phyloP scores from a whole-genome alignment of 208 protist genomes.

The Porcisia hertigi region DNA sequence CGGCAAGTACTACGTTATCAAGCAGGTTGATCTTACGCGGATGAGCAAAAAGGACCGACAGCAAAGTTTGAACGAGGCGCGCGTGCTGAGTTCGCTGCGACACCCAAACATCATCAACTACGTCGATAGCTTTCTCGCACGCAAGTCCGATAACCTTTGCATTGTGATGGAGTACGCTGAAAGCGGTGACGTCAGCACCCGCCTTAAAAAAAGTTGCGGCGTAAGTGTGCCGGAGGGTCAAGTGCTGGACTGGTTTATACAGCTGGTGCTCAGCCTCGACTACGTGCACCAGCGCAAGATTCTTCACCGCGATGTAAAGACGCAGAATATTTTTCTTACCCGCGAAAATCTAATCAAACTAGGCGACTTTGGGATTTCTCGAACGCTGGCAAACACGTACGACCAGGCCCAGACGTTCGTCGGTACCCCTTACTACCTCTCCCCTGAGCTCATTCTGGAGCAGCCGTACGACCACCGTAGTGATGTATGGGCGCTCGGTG shows the following conservation, averaged over 20 bases:
- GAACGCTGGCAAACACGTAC: constrained; percentile 86
- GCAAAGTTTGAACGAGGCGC: constrained; percentile 92
- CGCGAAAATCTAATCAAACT: constrained; percentile 88
- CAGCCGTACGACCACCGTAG: constrained; percentile 93
- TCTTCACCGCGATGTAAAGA: constrained; percentile 93
- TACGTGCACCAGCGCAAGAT: constrained; percentile 93
- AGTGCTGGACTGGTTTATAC: constrained; percentile 89
- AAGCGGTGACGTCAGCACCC: constrained; percentile 78
- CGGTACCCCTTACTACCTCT: constrained; percentile 95
- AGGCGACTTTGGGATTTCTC: constrained; percentile 95
- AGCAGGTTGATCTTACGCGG: constrained; percentile 89
- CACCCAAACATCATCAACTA: constrained; percentile 96
- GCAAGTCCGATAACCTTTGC: constrained; percentile 88
- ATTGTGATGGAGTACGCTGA: constrained; percentile 95
- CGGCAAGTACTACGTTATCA: constrained; percentile 93
- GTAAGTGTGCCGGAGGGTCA: constrained; percentile 84
- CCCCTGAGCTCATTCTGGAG: constrained; percentile 92
- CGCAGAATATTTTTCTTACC: constrained; percentile 94
- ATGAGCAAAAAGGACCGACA: constrained; percentile 91
- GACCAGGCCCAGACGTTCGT: constrained; percentile 95
- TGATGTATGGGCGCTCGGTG: constrained; percentile 95
- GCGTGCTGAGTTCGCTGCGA: constrained; percentile 82
- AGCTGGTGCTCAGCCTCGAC: constrained; percentile 89
- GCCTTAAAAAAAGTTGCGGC: constrained; percentile 82
- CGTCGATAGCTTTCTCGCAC: constrained; percentile 91